phyloP scores from a whole-genome alignment of 2,329 filamentous ascomycete species.

The Pseudocercospora fijiensis region DNA sequence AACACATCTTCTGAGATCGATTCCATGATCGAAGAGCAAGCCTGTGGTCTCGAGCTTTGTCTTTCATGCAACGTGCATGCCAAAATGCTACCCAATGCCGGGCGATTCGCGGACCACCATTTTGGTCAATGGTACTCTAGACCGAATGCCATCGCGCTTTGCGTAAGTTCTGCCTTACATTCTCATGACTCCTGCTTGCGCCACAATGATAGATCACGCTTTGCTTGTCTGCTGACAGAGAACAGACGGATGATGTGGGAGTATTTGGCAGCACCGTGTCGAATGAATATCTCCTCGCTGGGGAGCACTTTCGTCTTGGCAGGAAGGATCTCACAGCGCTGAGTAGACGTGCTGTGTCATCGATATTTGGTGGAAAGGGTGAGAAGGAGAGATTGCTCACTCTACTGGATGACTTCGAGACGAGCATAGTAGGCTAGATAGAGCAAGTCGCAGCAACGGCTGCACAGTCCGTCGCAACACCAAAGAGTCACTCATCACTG shows the following conservation, averaged over 20 bases:
- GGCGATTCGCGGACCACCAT: slow-evolving; percentile 68
- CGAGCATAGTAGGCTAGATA: neutral
- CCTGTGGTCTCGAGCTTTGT: slow-evolving; percentile 71
- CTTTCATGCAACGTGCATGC: slow-evolving; percentile 79
- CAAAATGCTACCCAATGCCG: slow-evolving; percentile 60
- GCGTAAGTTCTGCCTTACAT: slow-evolving; percentile 54
- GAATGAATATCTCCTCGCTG: slow-evolving; percentile 73
- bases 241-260: slow-evolving; percentile 77
- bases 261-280: slow-evolving; percentile 75
- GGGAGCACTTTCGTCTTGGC: slow-evolving; percentile 64
- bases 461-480: neutral
- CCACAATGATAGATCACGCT: neutral
- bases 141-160: slow-evolving; percentile 62
- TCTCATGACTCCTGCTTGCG: neutral
- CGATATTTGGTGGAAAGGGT: slow-evolving; percentile 64
- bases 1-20: slow-evolving; percentile 65
- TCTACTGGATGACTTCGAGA: slow-evolving; percentile 21
- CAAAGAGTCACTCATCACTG: neutral
- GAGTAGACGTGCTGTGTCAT: slow-evolving; percentile 60
- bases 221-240: slow-evolving; percentile 23
- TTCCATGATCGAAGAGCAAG: slow-evolving; percentile 53
- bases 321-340: slow-evolving; percentile 53
- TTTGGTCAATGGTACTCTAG: slow-evolving; percentile 69
- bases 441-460: neutral
- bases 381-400: slow-evolving; percentile 58